A percentile compares a stretch with the other conserved stretches of the same genome.
phyloP scores from a whole-genome alignment of 2,329 filamentous ascomycete species.

The Septoria petroselini region DNA sequence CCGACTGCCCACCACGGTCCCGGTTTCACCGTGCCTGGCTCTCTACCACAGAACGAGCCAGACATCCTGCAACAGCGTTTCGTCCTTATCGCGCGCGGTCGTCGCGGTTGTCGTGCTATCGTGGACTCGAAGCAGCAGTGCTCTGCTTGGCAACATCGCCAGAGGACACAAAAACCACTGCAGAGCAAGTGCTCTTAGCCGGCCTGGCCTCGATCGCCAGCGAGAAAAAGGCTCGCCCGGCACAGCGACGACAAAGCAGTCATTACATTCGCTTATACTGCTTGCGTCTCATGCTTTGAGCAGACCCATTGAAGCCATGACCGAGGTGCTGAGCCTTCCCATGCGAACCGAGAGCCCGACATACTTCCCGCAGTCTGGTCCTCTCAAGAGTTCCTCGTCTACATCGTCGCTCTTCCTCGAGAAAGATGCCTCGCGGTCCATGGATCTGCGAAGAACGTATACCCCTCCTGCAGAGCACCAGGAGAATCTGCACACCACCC shows the following conservation, averaged over 20 bases:
- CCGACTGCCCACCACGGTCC: too few relatives aligned
- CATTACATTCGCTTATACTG: conserved; percentile 1
- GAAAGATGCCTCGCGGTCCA: conserved; percentile 28
- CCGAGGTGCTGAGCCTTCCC: conserved; percentile 44
- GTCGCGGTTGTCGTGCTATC: too few relatives aligned
- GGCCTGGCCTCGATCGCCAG: too few relatives aligned
- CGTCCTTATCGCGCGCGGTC: too few relatives aligned
- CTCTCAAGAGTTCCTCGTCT: conserved; percentile 44
- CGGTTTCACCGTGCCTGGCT: too few relatives aligned
- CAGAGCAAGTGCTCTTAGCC: too few relatives aligned
- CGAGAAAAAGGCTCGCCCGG: too few relatives aligned
- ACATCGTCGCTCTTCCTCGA: conserved; percentile 45
- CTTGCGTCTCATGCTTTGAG: conserved; percentile 16
- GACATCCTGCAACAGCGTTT: too few relatives aligned
- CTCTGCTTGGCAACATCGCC: too few relatives aligned
- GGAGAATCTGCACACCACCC: conserved; percentile 29
- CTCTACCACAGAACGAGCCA: too few relatives aligned
- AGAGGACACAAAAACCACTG: too few relatives aligned
- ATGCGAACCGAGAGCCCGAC: conserved; percentile 43
- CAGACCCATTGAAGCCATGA: conserved; percentile 36
- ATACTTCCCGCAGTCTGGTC: conserved; percentile 42
- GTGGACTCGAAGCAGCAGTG: too few relatives aligned
- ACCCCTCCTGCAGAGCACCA: conserved; percentile 38
- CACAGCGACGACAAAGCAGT: not conserved
- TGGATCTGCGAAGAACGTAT: conserved; percentile 37